Evolutionary conservation across 345 rosid species (phyloP).

Genomic region (Syzygium aqueum): DNA sequence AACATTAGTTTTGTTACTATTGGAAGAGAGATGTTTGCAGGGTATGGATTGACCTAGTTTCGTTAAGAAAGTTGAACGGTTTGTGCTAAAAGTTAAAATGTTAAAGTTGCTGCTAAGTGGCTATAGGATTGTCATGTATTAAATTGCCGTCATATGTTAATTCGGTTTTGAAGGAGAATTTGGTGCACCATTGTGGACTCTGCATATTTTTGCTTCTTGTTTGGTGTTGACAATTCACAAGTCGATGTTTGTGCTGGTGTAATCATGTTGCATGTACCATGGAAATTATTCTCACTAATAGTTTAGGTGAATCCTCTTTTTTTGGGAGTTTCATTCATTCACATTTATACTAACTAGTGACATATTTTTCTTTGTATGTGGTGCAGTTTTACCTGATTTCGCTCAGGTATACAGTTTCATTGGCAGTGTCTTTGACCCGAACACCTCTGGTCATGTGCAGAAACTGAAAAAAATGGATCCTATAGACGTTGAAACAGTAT

Average conservation of each 20-base stretch:
- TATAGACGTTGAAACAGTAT: slow-evolving; percentile 86
- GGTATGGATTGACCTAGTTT: background rate
- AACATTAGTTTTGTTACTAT: background rate
- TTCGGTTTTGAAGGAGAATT: background rate
- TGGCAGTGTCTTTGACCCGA: slow-evolving; percentile 83
- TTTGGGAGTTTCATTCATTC: background rate
- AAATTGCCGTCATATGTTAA: background rate
- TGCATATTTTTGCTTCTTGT: background rate
- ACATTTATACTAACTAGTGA: background rate
- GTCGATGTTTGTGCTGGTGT: background rate
- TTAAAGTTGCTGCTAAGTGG: background rate
- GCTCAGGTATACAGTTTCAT: slow-evolving; percentile 77
- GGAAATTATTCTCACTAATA: background rate
- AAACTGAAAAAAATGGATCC: slow-evolving; percentile 85
- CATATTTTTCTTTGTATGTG: background rate
- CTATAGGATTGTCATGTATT: background rate
- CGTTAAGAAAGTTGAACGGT: background rate
- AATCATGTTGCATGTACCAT: background rate
- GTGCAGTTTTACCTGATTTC: slow-evolving; percentile 81
- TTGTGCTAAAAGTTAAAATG: background rate
- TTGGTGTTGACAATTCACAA: background rate
- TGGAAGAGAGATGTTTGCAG: background rate
- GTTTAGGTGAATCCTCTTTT: background rate
- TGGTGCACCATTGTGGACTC: background rate
- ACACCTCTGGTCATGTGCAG: slow-evolving; percentile 57